Conservation (phyloP, 73 alveolate genomes). For the Blepharisma stoltei region DNA sequence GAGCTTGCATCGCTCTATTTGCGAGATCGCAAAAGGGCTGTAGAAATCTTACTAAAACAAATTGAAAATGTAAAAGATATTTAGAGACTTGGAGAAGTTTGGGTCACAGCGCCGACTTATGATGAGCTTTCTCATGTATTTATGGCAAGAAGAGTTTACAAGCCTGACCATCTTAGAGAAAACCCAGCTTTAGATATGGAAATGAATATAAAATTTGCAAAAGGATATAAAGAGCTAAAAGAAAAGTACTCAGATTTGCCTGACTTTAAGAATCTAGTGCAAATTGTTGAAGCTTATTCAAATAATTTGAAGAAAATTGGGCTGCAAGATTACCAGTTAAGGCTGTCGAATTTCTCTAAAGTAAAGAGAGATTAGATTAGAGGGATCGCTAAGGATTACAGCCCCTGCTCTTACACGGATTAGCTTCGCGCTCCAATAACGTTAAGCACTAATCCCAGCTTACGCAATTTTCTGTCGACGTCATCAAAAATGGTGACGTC, state of each 20-base stretch:
- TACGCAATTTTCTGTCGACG: no score
- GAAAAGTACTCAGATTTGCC: slow-evolving; percentile 55
- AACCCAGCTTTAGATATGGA: slow-evolving; percentile 63
- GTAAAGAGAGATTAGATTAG: no score
- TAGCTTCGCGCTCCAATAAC: no score
- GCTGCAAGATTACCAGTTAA: slow-evolving; percentile 76
- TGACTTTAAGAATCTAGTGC: slow-evolving; percentile 52
- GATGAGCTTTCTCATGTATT: slow-evolving; percentile 66
- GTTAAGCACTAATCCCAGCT: no score
- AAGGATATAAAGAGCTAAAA: slow-evolving; percentile 49
- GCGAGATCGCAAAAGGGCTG: slow-evolving; percentile 76
- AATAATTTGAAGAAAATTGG: slow-evolving; percentile 69
- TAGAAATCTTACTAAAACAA: slow-evolving; percentile 61
- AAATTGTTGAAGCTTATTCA: slow-evolving; percentile 59
- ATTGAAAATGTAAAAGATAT: slow-evolving; percentile 60
- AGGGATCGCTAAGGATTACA: no score
- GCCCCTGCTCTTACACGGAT: no score
- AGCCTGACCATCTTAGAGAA: slow-evolving; percentile 67
- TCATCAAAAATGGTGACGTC: no score
- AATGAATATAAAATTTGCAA: slow-evolving; percentile 69
- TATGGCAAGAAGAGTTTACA: slow-evolving; percentile 78
- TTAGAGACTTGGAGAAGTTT: slow-evolving; percentile 74
- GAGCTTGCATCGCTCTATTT: slow-evolving; percentile 64
- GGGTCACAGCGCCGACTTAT: slow-evolving; percentile 85
- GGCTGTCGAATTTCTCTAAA: slow-evolving; percentile 30